phyloP scores from a whole-genome alignment of 768 basidiomycete genomes.

The Rhodotorula diobovata region DNA sequence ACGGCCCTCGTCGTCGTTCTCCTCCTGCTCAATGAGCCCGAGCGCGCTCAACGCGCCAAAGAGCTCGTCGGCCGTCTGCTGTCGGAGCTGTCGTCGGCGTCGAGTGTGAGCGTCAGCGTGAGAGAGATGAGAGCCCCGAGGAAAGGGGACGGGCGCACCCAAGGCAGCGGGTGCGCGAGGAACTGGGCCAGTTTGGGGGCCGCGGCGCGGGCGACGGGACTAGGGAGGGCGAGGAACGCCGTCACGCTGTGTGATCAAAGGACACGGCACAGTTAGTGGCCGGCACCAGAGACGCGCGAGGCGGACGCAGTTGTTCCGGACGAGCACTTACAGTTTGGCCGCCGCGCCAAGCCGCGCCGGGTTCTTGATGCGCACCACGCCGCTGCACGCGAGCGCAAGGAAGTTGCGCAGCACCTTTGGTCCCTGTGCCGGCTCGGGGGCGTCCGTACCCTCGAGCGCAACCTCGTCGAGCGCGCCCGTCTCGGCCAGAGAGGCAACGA shows the following conservation, averaged over 20 bases:
- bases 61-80: conserved; percentile 29
- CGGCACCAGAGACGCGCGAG: too few relatives aligned
- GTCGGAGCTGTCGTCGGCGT: conserved; percentile 13
- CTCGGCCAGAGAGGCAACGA: conserved; percentile 68
- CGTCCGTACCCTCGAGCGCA: conserved; percentile 10
- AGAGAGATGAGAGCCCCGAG: neutral
- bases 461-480: conserved; percentile 55
- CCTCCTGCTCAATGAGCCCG: neutral
- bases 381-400: conserved; percentile 58
- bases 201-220: conserved; percentile 50
- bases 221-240: conserved; percentile 58
- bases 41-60: conserved; percentile 7
- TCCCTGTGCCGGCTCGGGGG: neutral
- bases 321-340: conserved; percentile 68
- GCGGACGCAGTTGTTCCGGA: too few relatives aligned
- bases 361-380: conserved; percentile 69
- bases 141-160: conserved; percentile 38
- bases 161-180: conserved; percentile 71
- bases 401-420: conserved; percentile 51
- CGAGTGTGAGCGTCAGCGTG: too few relatives aligned
- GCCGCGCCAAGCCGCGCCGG: conserved; percentile 72
- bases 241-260: conserved; percentile 67
- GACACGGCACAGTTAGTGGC: too few relatives aligned
- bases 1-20: too few relatives aligned
- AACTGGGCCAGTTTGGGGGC: conserved; percentile 57